Evolutionary conservation across 2,329 filamentous ascomycete genomes (phyloP).

Genomic region (Trichophyton verrucosum): DNA sequence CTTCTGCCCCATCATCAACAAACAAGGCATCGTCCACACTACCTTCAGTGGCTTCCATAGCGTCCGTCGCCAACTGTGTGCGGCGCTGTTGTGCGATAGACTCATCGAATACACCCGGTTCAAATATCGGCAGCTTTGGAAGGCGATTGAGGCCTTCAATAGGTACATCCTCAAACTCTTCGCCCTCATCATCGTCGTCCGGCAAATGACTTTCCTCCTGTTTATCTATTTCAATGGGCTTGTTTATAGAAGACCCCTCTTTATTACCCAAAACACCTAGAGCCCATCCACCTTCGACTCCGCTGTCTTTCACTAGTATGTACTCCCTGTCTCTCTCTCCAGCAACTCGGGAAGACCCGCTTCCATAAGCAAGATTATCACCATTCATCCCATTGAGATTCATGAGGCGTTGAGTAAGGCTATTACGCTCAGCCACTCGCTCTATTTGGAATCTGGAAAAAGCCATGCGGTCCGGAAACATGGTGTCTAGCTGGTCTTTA

Average conservation of each 20-base stretch:
- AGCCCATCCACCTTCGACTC: conserved; percentile 90
- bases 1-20: conserved; percentile 36
- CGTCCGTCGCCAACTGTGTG: conserved; percentile 12
- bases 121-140: conserved; percentile 46
- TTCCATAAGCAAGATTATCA: conserved; percentile 55
- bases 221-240: conserved; percentile 83
- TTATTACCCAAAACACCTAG: conserved; percentile 84
- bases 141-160: conserved; percentile 80
- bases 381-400: conserved; percentile 80
- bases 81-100: conserved; percentile 30
- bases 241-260: conserved; percentile 64
- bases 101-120: conserved; percentile 26
- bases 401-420: conserved; percentile 91
- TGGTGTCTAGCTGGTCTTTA: conserved; percentile 86
- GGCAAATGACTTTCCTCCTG: conserved; percentile 42
- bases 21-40: conserved; percentile 45
- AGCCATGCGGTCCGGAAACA: conserved; percentile 97
- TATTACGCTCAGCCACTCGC: conserved; percentile 79
- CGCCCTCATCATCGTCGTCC: conserved; percentile 56
- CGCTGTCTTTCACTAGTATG: conserved; percentile 88
- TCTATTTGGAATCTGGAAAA: conserved; percentile 97
- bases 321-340: conserved; percentile 86
- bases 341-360: conserved; percentile 41
- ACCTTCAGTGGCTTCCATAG: conserved; percentile 6
- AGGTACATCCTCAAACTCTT: conserved; percentile 83